These are phyloP conservation scores for Niebla homalea DNA, from an alignment of 495 filamentous ascomycete genomes.

Conservation along the genomic window DNA sequence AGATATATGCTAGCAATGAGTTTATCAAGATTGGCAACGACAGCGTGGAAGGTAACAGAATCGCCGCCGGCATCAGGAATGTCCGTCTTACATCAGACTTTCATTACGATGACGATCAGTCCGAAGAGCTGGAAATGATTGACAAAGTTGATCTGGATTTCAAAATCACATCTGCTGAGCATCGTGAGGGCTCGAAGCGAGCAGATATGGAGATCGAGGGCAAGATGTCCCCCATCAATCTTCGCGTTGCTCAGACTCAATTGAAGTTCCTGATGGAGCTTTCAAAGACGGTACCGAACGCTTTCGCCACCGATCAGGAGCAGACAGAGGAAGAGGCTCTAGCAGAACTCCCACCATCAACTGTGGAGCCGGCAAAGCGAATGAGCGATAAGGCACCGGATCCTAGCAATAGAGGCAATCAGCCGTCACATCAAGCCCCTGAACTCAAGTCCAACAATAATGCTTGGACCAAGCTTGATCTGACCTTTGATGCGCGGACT, in stretches of 20 bases:
- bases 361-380: slow-evolving; percentile 35
- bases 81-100: slow-evolving; percentile 83
- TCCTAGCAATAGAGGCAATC: slow-evolving; percentile 27
- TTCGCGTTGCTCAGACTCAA: slow-evolving; percentile 80
- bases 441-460: slow-evolving; percentile 51
- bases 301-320: slow-evolving; percentile 65
- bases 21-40: slow-evolving; percentile 58
- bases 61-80: slow-evolving; percentile 82
- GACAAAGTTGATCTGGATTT: slow-evolving; percentile 92
- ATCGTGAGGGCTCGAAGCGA: slow-evolving; percentile 58
- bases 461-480: slow-evolving; percentile 85
- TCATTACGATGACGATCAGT: slow-evolving; percentile 55
- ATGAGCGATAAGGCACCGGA: slow-evolving; percentile 20
- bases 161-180: slow-evolving; percentile 79
- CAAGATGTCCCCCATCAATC: slow-evolving; percentile 79
- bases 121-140: slow-evolving; percentile 87
- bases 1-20: slow-evolving; percentile 90
- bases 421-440: slow-evolving; percentile 44
- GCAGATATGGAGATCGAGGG: slow-evolving; percentile 89
- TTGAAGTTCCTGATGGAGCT: slow-evolving; percentile 78
- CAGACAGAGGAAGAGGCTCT: slow-evolving; percentile 48
- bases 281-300: slow-evolving; percentile 69
- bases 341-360: slow-evolving; percentile 48
- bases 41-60: slow-evolving; percentile 68
- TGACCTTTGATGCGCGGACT: slow-evolving; percentile 78